These are phyloP conservation scores for Cucumis hystrix DNA, from an alignment of 306 rosid species.

Conservation along the genomic window DNA sequence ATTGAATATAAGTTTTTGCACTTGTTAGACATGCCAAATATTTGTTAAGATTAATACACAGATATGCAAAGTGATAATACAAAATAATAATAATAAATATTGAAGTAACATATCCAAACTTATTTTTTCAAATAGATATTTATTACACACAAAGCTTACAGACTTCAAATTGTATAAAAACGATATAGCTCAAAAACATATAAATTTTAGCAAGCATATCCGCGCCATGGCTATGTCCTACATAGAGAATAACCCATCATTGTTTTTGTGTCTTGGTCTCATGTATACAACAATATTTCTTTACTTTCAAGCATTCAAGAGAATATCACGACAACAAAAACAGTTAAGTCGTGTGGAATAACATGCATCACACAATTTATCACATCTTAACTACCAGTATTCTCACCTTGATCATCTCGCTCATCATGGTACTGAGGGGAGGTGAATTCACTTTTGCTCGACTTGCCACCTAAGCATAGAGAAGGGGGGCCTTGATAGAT, in stretches of 20 bases:
- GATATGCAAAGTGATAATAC: not conserved
- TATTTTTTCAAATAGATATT: not conserved
- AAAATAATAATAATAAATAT: too few relatives aligned
- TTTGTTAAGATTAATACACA: not conserved
- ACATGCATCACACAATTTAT: not conserved
- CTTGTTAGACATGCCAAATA: not conserved
- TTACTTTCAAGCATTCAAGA: not conserved
- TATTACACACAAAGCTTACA: not conserved
- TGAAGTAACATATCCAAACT: not conserved
- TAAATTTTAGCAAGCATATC: not conserved
- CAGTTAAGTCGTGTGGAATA: not conserved
- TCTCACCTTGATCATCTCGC: conserved; percentile 48
- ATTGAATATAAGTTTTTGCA: not conserved
- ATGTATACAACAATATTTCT: not conserved
- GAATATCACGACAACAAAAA: not conserved
- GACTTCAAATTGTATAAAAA: not conserved
- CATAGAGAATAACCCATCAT: not conserved
- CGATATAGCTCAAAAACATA: not conserved
- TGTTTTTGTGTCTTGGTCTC: not conserved
- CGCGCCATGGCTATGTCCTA: not conserved
- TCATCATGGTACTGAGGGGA: conserved; percentile 52
- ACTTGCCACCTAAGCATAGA: conserved; percentile 57
- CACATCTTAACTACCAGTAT: not conserved
- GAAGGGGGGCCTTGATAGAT: not conserved
- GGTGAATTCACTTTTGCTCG: conserved; percentile 83